Evolutionary conservation across 805 yeast genomes (phyloP), one percentile per base, ranked within the genome.

Genomic region (Groenewaldozyma tartarivorans): DNA sequence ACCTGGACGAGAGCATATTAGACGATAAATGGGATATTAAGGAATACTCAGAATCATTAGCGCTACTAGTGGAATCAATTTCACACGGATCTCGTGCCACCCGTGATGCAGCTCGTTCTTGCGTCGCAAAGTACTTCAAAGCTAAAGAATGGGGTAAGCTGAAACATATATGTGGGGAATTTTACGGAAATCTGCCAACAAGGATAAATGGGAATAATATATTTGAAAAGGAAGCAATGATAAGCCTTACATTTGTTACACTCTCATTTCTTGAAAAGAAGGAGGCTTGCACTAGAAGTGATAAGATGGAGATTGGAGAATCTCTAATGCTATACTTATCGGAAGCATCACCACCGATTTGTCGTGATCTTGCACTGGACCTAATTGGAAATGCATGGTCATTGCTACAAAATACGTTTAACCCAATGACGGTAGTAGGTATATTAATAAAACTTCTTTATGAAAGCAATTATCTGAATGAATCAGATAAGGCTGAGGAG

Each of bases 371-470:
- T 1, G 51, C 51, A 4, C 41, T 50, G 20, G 47, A 43, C 32
- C 31, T 51, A 7, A 44, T 51, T 35, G 55, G 55, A 9, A 40
- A 33, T 20, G 46, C 49, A n/a, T 51, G 55, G 55, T 17, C 21
- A 4, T 17, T 47, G 5, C 48, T 52, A 52, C 50, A 51, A 38
- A 43, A 48, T 33, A 33, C 38, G 33, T 45, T 50, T 41, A 51
- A 48, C 38, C 55, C 55, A 2, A 31, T 50, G 16, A 17, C 30
- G 13, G 42, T 51, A 24, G 34, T 51, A 18, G 48, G 42, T 19
- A 36, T 47, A 3, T 20, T 51, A 9, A 33, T 51, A 6, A 19
- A 15, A 3, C 38, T 47, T 18, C 32, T 50, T 18, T 46, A 35
- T 21, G 20, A 45, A 16, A 33, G 43, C 27, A 53, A 49, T 9